phyloP scores from a whole-genome alignment of 495 filamentous ascomycete genomes.

The Neurospora sp. region DNA sequence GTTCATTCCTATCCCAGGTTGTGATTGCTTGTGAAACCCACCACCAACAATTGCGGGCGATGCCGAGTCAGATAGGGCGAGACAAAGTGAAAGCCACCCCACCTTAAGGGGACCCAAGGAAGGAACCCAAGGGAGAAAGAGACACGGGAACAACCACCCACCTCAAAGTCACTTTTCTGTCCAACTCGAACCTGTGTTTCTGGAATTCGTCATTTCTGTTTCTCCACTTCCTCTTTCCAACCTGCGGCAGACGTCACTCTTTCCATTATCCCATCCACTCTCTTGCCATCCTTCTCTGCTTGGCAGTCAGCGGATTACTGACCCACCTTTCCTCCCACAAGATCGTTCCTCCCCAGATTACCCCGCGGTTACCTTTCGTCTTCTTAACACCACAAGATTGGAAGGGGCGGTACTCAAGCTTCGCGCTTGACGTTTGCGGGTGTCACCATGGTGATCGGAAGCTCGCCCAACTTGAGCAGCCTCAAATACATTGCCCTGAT shows the following conservation, averaged over 20 bases:
- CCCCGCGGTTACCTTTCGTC: background rate
- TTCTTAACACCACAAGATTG: background rate
- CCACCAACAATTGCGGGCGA: background rate
- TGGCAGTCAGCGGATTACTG: background rate
- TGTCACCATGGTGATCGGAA: background rate
- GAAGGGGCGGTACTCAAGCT: background rate
- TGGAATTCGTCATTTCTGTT: background rate
- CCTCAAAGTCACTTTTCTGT: background rate
- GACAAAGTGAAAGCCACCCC: background rate
- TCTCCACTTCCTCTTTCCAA: background rate
- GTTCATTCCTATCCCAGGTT: background rate
- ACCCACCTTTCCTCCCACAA: background rate
- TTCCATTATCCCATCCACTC: too few relatives aligned
- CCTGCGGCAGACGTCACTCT: background rate
- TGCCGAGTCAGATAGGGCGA: background rate
- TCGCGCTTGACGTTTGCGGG: background rate
- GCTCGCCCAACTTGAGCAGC: background rate
- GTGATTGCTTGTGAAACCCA: background rate
- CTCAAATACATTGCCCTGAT: background rate
- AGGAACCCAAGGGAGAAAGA: background rate
- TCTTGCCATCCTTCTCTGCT: background rate
- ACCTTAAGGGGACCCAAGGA: background rate
- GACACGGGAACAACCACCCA: background rate
- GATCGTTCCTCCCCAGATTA: background rate
- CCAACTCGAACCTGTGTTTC: background rate